These are phyloP conservation scores for Reutealis trisperma DNA, from an alignment of 345 rosid genomes.

Conservation along the genomic window DNA sequence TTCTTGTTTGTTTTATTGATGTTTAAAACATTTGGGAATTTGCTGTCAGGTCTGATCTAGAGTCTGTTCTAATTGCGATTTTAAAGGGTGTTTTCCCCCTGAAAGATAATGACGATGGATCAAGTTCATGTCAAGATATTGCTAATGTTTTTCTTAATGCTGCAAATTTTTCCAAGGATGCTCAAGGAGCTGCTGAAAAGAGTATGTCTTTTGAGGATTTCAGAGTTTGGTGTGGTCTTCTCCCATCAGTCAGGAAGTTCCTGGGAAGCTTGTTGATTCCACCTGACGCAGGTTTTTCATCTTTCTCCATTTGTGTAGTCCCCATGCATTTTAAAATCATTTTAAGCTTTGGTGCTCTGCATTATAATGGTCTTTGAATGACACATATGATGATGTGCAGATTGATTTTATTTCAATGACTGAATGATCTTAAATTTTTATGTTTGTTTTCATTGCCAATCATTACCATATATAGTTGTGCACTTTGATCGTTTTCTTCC, in stretches of 20 bases:
- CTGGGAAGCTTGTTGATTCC: conserved; percentile 74
- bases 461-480: neutral
- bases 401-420: neutral
- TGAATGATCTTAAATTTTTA: neutral
- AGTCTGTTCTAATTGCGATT: conserved; percentile 46
- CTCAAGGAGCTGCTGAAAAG: conserved; percentile 39
- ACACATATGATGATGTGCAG: too few species aligned
- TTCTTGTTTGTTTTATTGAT: conserved; percentile 17
- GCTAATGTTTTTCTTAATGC: conserved; percentile 55
- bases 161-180: conserved; percentile 56
- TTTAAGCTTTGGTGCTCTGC: neutral
- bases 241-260: conserved; percentile 77
- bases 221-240: conserved; percentile 62
- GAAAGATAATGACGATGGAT: conserved; percentile 36
- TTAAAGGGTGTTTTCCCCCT: conserved; percentile 48
- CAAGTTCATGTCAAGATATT: conserved; percentile 40
- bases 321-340: neutral
- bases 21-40: conserved; percentile 8
- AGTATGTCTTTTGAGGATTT: conserved; percentile 80
- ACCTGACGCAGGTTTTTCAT: conserved; percentile 57
- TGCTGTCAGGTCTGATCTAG: conserved; percentile 72
- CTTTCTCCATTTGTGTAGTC: conserved; percentile 16
- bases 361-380: neutral
- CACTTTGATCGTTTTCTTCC: neutral
- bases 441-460: neutral